Evolutionary conservation across 2,329 filamentous ascomycete species (phyloP), one percentile per base, ranked within the genome.

Genomic region (Epichloe elymi): DNA sequence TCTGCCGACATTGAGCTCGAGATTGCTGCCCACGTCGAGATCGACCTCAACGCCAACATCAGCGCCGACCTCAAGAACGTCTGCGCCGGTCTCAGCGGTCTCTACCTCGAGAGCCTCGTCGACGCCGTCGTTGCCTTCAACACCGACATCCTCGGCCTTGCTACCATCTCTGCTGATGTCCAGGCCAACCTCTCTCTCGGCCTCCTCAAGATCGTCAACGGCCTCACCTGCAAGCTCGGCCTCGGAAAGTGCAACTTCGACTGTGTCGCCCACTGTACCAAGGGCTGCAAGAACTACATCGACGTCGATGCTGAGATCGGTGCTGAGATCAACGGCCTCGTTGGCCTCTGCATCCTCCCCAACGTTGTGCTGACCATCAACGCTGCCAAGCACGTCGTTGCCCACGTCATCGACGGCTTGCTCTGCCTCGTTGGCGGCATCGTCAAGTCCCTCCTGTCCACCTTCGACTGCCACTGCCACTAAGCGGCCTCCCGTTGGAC

Each of bases 261-360:
- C 62, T 69, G 66, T 56, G 65, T 69, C 48, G 65, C 64, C 26
- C 66, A 64, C 59, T 65, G 62, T 59, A 57, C 61, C 58, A 60
- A 64, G 59, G 66, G 66, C 56, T 69, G 66, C 60, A 59, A 60
- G 56, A 69, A 69, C 65, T 63, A 63, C 61, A 58, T 68, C 40
- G 64, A 68, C 50, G 58, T 67, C 30, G 53, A 51, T 10, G 55
- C 56, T 5, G 49, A 51, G 36, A 26, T 59, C 26, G 59, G 57
- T 20, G 61, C 57, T 26, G 57, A 56, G 53, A 54, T 67, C 46
- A 54, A 55, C 40, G 62, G 59, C 36, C 57, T 65, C 41, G 52
- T 59, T 38, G 65, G 65, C 37, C 58, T 67, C 56, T 63, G 60
- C 54, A 58, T 68, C 52, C 56, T 65, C 40, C 59, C 60, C 52